Base-by-base conservation (phyloP, 495 filamentous ascomycete genomes). In the Letharia columbiana region DNA sequence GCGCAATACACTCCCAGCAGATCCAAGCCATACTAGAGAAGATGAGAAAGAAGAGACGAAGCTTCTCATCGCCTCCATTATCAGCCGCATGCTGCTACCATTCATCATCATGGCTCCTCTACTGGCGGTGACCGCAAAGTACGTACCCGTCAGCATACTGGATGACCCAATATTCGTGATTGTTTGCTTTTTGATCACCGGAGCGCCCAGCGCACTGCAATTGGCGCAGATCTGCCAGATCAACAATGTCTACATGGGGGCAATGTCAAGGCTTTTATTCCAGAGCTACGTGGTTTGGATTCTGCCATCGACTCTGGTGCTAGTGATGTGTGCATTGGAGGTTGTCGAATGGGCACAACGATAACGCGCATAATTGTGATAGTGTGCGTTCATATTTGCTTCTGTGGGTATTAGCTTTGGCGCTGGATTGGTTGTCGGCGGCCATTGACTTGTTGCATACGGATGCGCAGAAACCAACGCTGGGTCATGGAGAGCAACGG, bases 261-360 rank as follows among this genome's bases (percentile, higher is more conserved):
- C 92, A 44, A 98, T 98, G 91, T 89, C 90, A 37, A 91, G 86
- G 73, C 80, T 98, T 57, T 77, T 98, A 28, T 96, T 98, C 82
- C 92, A 96, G 81, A 96, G 93, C 78, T 98, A 98, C 71, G 94
- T 98, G 31, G 86, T 96, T 67, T 96, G 91, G 89, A 98, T 98
- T 67, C 84, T 98, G 31, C 94, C 94, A 8, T 96, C 91, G 17
- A 98, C 94, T 2, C 81, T 98, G 37, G 73, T 92, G 47, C 84
- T 97, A 28, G 94, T 98, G 57, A 88, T 97, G 83, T 85, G 88
- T 70, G 95, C 94, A 40, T 80, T 98, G 56, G 91, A 98, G 77
- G 90, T 93, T 6, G 86, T 98, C 23, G 91, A 96, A 75, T 97
- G 94, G 94, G 89, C 92, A 7, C 65, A 69, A 45, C 64, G 68